Conservation (phyloP, 129 eudicot species). For the Smallanthus sonchifolius region DNA sequence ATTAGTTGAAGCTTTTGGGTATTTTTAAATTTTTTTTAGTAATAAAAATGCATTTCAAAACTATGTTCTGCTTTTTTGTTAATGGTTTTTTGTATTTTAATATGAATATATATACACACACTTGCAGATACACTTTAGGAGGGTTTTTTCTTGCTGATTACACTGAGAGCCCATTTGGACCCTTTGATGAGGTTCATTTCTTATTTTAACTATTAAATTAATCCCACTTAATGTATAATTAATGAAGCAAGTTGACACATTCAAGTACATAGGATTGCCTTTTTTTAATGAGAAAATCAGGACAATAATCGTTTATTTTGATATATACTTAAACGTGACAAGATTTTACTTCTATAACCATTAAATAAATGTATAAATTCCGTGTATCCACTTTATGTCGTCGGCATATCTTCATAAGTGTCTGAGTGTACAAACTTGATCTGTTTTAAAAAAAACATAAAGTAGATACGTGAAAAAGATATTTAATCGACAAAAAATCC, state of each 20-base stretch:
- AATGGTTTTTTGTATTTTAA: conserved; percentile 23
- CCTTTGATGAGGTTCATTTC: conserved; percentile 74
- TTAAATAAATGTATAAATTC: too few species aligned
- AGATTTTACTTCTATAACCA: too few species aligned
- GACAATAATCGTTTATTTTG: too few species aligned
- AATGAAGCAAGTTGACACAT: neutral
- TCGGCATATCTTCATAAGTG: too few species aligned
- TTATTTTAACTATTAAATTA: neutral
- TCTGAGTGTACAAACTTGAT: too few species aligned
- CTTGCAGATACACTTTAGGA: conserved; percentile 86
- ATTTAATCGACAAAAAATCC: too few species aligned
- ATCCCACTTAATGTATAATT: neutral
- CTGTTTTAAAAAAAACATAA: too few species aligned
- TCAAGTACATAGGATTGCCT: neutral
- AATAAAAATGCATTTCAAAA: neutral
- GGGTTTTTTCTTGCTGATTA: conserved; percentile 95
- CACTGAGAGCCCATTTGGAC: conserved; percentile 93
- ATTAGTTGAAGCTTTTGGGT: conserved; percentile 99
- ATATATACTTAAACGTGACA: too few species aligned
- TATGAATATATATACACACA: neutral
- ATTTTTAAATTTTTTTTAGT: neutral
- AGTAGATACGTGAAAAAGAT: too few species aligned
- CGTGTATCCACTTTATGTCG: too few species aligned
- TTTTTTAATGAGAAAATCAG: neutral
- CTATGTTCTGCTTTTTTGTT: neutral